These are phyloP conservation scores for Boletus barrowsii DNA, from an alignment of 768 basidiomycete species.

Conservation along the genomic window DNA sequence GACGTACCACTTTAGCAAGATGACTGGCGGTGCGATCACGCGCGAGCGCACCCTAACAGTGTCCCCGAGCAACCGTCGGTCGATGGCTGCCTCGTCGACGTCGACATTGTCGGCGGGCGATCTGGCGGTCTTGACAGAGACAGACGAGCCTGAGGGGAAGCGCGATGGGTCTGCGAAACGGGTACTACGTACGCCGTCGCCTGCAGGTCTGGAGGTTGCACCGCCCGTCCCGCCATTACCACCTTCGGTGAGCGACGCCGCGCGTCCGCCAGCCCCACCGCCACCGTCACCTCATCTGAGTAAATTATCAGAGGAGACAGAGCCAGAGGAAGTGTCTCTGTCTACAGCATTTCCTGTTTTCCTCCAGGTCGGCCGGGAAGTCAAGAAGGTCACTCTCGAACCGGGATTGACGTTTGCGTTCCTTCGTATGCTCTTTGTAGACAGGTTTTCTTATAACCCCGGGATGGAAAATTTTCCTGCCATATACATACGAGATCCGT, in stretches of 20 bases:
- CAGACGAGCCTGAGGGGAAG: slow-evolving; percentile 47
- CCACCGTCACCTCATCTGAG: slow-evolving; percentile 6
- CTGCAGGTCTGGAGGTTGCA: slow-evolving; percentile 17
- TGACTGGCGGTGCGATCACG: slow-evolving; percentile 58
- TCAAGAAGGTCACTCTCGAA: slow-evolving; percentile 81
- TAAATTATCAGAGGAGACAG: slow-evolving; percentile 19
- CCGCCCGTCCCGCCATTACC: slow-evolving; percentile 49
- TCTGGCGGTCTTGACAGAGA: slow-evolving; percentile 68
- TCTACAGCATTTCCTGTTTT: slow-evolving; percentile 62
- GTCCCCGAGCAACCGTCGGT: slow-evolving; percentile 65
- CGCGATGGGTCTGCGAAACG: slow-evolving; percentile 21
- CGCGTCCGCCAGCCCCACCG: slow-evolving; percentile 8
- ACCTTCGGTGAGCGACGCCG: slow-evolving; percentile 42
- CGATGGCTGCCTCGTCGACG: slow-evolving; percentile 58
- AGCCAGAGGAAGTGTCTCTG: slow-evolving; percentile 17
- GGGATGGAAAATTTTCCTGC: slow-evolving; percentile 92
- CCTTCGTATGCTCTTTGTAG: slow-evolving; percentile 85
- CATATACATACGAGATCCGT: slow-evolving; percentile 91
- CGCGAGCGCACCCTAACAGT: slow-evolving; percentile 46
- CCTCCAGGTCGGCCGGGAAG: slow-evolving; percentile 85
- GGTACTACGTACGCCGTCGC: slow-evolving; percentile 37
- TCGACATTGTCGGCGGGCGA: slow-evolving; percentile 59
- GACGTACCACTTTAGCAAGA: slow-evolving; percentile 90
- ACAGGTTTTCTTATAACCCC: slow-evolving; percentile 91
- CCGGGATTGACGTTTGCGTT: slow-evolving; percentile 67